Percentiles rank a stretch among this genome's conserved stretches.
phyloP scores from a whole-genome alignment of 768 basidiomycete genomes.

The Favolaschia claudopus region DNA sequence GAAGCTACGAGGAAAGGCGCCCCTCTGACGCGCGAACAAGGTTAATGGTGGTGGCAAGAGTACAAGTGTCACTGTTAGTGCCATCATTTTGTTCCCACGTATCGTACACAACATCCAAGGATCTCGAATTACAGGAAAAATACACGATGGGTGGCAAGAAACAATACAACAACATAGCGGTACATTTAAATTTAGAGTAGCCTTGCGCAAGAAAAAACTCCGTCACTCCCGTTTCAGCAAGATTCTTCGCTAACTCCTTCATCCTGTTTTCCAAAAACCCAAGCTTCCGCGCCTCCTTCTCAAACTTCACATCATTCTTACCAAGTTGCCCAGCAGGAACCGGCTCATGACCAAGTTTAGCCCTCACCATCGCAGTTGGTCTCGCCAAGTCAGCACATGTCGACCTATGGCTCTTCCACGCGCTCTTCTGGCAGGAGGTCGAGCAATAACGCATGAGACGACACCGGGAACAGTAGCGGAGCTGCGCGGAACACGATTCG shows the following conservation, averaged over 20 bases:
- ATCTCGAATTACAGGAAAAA: too few species aligned
- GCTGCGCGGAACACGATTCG: background rate
- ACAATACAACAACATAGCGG: too few species aligned
- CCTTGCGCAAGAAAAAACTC: too few species aligned
- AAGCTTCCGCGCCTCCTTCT: background rate
- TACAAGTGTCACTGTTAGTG: too few species aligned
- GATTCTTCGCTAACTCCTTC: background rate
- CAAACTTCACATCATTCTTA: background rate
- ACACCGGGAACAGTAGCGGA: background rate
- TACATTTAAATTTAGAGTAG: too few species aligned
- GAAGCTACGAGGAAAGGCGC: too few species aligned
- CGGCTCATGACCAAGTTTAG: background rate
- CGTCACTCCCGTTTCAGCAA: too few species aligned
- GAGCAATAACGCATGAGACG: slow-evolving; percentile 4
- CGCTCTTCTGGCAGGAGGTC: background rate
- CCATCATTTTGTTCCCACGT: too few species aligned
- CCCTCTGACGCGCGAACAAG: too few species aligned
- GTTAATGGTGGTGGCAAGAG: too few species aligned
- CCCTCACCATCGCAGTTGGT: background rate
- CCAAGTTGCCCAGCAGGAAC: background rate
- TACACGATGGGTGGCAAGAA: too few species aligned
- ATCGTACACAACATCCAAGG: too few species aligned
- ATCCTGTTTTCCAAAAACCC: background rate
- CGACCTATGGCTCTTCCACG: background rate
- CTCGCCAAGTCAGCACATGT: background rate